Base-by-base conservation (phyloP, 2,329 filamentous ascomycete genomes). In the Chaetomium olivaceum region DNA sequence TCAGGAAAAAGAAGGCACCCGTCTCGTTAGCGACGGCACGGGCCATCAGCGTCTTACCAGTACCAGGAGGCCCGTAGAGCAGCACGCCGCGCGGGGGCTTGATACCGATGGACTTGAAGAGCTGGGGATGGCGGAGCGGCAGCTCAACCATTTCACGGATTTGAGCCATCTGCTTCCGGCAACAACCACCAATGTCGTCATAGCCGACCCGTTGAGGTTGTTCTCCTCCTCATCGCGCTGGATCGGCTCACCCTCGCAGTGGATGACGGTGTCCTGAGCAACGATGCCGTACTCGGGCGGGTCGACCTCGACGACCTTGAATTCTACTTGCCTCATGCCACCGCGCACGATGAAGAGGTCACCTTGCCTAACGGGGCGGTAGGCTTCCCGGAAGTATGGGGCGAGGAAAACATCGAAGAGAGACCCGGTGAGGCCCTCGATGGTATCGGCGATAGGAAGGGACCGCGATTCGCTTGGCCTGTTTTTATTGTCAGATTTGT, bases 81-180 rank as follows among this genome's bases (percentile, higher is more conserved):
- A 99, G 87, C 76, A 98, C 96, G 88, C 95, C 95, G 76, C 95
- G 93, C 55, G 95, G 95, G 63, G 95, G 95, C 87, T 99, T 99
- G 84, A 99, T 97, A 88, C 95, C 95, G 76, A 99, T 98, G 50
- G 94, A 98, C 86, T 98, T 99, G 91, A 99, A 99, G 59, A 99
- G 90, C 80, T 98, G 95, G 67, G 95, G 95, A 81, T 99, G 95
- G 76, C 95, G 90, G 68, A 99, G 87, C 68, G 95, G 95, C 73
- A 99, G 85, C 85, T 99, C 95, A 71, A 99, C 95, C 85, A 99
- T 89, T 80, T 99, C 95, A 78, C 95, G 92, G 74, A 99, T 97
- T 85, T 99, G 95, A 70, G 95, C 95, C 95, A 99, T 98, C 83
- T 99, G 95, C 84, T 99, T 99, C 77, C 95, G 88, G 87, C 95